Evolutionary conservation across 768 basidiomycete species (phyloP), one percentile per base, ranked within the genome.

Genomic region (Russula ochroleuca): DNA sequence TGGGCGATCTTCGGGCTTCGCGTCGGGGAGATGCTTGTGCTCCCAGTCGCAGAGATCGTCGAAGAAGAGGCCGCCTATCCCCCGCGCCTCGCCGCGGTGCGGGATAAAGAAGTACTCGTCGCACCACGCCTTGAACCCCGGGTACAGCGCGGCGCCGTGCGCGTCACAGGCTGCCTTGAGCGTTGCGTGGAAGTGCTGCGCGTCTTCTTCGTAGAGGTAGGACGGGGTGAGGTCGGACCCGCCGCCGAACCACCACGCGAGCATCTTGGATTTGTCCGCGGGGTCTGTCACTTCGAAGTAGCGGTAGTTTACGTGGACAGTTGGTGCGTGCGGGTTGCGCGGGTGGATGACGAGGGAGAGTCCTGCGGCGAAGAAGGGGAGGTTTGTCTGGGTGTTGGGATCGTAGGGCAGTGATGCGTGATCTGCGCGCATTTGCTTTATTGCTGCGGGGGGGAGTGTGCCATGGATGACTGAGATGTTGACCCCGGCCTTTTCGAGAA

Each of bases 231-330:
- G 81, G 73, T 99, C 96, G 8, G 85, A 87, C 8, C 96, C 96
- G 38, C 97, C 97, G 21, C 97, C 96, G 72, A 98, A 99, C 97
- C 96, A 99, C 94, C 95, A 98, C 31, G 94, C 87, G 47, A 94
- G 76, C 21, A 91, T 75, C 67, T 83, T 81, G 33, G 67, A 68
- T 54, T 73, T 70, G 70, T 50, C 68, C 50, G 58, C 54, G 8
- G 63, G 58, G 23, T 58, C 55, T 2, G 86, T 87, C 67, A 97
- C 85, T 75, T 98, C 96, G 72, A 99, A 99, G 75, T 98, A 98
- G 59, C 97, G 91, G 70, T 95, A 97, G 74, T 99, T 99, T 63
- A 91, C 85, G 73, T 99, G 96, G 7, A 93, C 87, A 23, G 96
- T 98, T 10, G 97, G 94, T 17, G 91, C 88, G 70, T 92, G 85